A percentile compares a stretch with the other conserved stretches of the same genome.
Conservation (phyloP, 495 filamentous ascomycete species). For the Penicillium argentinense region DNA sequence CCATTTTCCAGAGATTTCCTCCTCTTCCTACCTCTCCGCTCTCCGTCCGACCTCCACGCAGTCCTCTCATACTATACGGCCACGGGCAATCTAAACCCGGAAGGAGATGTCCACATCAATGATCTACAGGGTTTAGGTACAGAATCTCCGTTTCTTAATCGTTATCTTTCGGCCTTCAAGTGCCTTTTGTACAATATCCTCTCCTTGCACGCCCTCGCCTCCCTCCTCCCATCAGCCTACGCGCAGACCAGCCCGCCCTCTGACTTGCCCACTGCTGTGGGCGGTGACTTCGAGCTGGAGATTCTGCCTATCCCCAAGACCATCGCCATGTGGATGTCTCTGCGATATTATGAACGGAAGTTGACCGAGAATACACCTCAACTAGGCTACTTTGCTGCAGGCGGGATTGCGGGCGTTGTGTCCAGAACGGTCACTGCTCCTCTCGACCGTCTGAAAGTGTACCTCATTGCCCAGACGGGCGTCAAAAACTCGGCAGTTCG, state of each 20-base stretch:
- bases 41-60: slow-evolving; percentile 68
- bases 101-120: slow-evolving; percentile 93
- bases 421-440: slow-evolving; percentile 93
- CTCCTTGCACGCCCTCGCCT: slow-evolving; percentile 38
- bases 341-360: slow-evolving; percentile 53
- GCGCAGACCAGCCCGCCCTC: slow-evolving; percentile 32
- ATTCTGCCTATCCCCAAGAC: slow-evolving; percentile 45
- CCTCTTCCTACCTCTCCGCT: slow-evolving; percentile 81
- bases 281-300: slow-evolving; percentile 45
- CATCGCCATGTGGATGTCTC: slow-evolving; percentile 50
- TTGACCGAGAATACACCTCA: slow-evolving; percentile 64
- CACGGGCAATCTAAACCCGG: slow-evolving; percentile 84
- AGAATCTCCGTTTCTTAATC: slow-evolving; percentile 68
- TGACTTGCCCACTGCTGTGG: slow-evolving; percentile 27
- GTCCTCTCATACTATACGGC: slow-evolving; percentile 91
- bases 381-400: slow-evolving; percentile 96
- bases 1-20: slow-evolving; percentile 73
- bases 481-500: slow-evolving; percentile 56
- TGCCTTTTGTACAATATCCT: slow-evolving; percentile 43
- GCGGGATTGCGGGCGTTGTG: slow-evolving; percentile 86
- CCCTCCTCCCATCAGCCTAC: slow-evolving; percentile 39
- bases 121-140: slow-evolving; percentile 95
- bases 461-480: slow-evolving; percentile 88
- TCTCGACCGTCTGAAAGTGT: slow-evolving; percentile 95
- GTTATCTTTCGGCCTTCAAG: slow-evolving; percentile 37